Conservation (phyloP, 2,329 filamentous ascomycete genomes). For the Botryotinia globosa region DNA sequence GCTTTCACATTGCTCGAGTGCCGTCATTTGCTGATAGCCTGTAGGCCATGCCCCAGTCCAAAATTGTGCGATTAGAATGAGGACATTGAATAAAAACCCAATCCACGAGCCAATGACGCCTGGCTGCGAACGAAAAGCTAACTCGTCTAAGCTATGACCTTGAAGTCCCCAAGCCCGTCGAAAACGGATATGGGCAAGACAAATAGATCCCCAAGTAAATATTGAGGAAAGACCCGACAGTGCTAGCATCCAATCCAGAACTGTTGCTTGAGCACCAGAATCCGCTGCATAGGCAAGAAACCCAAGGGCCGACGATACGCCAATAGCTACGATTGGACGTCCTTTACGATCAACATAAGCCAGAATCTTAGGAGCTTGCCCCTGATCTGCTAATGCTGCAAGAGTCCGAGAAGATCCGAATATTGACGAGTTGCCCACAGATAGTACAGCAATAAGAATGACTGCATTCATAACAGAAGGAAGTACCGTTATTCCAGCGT, state of each 20-base stretch:
- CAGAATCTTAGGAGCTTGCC: slow-evolving; percentile 73
- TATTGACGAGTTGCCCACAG: slow-evolving; percentile 86
- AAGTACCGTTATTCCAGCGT: slow-evolving; percentile 76
- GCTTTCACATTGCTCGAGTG: slow-evolving; percentile 51
- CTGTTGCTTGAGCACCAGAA: slow-evolving; percentile 49
- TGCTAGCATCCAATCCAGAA: slow-evolving; percentile 78
- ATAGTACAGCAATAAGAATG: slow-evolving; percentile 85
- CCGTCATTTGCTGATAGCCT: slow-evolving; percentile 48
- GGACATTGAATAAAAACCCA: slow-evolving; percentile 70
- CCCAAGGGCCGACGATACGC: slow-evolving; percentile 64
- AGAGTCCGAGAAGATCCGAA: slow-evolving; percentile 90
- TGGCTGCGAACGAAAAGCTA: slow-evolving; percentile 78
- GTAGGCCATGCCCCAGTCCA: slow-evolving; percentile 83
- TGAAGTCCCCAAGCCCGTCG: slow-evolving; percentile 71
- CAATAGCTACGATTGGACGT: slow-evolving; percentile 72
- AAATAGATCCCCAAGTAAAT: slow-evolving; percentile 83
- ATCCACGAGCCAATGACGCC: slow-evolving; percentile 78
- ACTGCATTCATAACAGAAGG: slow-evolving; percentile 94
- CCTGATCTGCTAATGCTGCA: slow-evolving; percentile 83
- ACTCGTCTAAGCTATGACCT: slow-evolving; percentile 68
- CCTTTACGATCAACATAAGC: slow-evolving; percentile 81
- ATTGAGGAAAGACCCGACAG: slow-evolving; percentile 70
- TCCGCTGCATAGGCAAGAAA: slow-evolving; percentile 76
- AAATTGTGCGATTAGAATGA: slow-evolving; percentile 80
- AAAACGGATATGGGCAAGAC: slow-evolving; percentile 89